Percentiles rank a stretch among this genome's conserved stretches.
Conservation (phyloP, 768 basidiomycete species). For the Coprinopsis cinerea region DNA sequence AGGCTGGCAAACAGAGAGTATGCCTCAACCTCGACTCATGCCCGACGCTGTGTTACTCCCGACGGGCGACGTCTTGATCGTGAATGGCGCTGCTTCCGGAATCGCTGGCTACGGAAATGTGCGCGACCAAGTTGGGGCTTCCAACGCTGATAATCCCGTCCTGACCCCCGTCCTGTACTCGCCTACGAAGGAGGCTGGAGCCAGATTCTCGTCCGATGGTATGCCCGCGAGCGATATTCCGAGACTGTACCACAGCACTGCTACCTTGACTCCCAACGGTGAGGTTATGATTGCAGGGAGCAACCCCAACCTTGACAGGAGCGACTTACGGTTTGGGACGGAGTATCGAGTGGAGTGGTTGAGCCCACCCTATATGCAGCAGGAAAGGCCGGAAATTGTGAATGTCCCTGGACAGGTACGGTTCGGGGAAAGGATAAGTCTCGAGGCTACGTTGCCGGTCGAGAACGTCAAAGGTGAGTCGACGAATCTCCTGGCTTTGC, state of each 20-base stretch:
- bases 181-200: conserved; percentile 44
- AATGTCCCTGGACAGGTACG: conserved; percentile 29
- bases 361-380: conserved; percentile 73
- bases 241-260: conserved; percentile 78
- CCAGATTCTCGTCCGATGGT: conserved; percentile 52
- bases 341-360: conserved; percentile 90
- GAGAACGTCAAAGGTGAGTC: conserved; percentile 44
- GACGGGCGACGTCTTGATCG: conserved; percentile 64
- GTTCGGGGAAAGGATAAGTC: conserved; percentile 40
- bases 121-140: conserved; percentile 57
- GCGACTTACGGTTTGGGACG: conserved; percentile 66
- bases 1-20: conserved; percentile 73
- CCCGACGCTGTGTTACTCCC: conserved; percentile 78
- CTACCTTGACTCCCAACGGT: conserved; percentile 67
- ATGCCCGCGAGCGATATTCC: conserved; percentile 65
- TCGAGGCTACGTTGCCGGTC: conserved; percentile 38
- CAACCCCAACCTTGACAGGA: conserved; percentile 79
- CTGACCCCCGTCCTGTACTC: conserved; percentile 67
- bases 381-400: conserved; percentile 48
- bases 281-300: conserved; percentile 77
- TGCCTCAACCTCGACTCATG: conserved; percentile 74
- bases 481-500: neutral
- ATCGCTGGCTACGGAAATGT: conserved; percentile 80
- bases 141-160: conserved; percentile 74
- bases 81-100: conserved; percentile 71